Conservation (phyloP, 108 stramenopile genomes). For the Pseudonitzschia pungens region DNA sequence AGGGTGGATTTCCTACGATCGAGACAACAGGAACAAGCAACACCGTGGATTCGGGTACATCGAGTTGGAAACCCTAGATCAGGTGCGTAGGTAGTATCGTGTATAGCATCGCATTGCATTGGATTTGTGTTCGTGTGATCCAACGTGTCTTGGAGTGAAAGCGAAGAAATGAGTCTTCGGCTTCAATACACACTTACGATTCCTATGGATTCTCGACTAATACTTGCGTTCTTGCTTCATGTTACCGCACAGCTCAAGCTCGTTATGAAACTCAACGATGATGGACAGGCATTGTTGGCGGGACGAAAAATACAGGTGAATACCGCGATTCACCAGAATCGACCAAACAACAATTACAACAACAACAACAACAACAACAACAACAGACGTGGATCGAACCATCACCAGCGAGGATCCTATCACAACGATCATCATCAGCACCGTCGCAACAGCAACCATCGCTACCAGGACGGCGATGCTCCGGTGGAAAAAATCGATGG, state of each 20-base stretch:
- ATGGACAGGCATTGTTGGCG: slow-evolving; percentile 30
- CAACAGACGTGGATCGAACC: background rate
- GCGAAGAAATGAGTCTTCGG: no score
- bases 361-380: slow-evolving; percentile 21
- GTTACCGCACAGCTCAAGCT: slow-evolving; percentile 33
- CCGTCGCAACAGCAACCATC: background rate
- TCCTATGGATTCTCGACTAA: no score
- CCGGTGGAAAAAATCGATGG: slow-evolving; percentile 36
- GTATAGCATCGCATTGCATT: background rate
- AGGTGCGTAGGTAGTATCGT: slow-evolving; percentile 25
- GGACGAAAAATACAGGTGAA: slow-evolving; percentile 73
- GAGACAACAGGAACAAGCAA: slow-evolving; percentile 19
- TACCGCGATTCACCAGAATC: slow-evolving; percentile 38
- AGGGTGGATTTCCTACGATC: slow-evolving; percentile 21
- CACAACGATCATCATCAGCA: background rate
- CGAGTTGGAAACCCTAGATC: slow-evolving; percentile 50
- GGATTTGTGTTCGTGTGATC: no score
- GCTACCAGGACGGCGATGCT: background rate
- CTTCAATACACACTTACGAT: no score
- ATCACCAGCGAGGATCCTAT: slow-evolving; percentile 5
- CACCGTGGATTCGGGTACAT: slow-evolving; percentile 60
- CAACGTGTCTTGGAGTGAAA: no score
- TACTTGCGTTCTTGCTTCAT: no score
- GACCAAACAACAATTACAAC: slow-evolving; percentile 19
- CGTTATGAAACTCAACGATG: slow-evolving; percentile 40